Conservation (phyloP, 352 stramenopile genomes). For the Thraustochytrium striatum region DNA sequence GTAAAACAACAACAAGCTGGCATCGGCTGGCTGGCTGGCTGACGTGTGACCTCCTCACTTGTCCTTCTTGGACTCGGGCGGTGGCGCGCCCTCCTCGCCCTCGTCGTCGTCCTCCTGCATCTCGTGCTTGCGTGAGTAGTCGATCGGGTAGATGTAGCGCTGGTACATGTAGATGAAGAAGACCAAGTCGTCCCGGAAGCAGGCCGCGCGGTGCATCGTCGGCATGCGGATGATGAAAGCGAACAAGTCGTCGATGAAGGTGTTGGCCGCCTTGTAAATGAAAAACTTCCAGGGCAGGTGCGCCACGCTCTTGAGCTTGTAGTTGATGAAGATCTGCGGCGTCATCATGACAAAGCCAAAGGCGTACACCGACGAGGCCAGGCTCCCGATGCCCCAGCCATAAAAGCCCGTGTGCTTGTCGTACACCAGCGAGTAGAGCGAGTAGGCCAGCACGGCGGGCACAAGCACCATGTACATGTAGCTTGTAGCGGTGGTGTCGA, state of each 20-base stretch:
- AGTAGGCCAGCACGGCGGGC: constrained; percentile 85
- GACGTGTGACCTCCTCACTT: too few species aligned
- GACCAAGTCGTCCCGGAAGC: constrained; percentile 97
- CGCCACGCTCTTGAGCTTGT: constrained; percentile 90
- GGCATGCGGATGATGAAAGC: constrained; percentile 96
- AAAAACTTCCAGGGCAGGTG: constrained; percentile 92
- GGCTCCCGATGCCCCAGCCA: constrained; percentile 89
- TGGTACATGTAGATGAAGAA: constrained; percentile 99
- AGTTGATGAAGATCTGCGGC: constrained; percentile 96
- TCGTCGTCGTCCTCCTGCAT: background rate
- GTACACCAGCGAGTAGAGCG: constrained; percentile 86
- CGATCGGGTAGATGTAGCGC: constrained; percentile 90
- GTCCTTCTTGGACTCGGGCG: background rate
- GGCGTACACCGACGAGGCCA: constrained; percentile 95
- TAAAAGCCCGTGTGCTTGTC: constrained; percentile 93
- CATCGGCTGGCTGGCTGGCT: too few species aligned
- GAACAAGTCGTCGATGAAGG: constrained; percentile 95
- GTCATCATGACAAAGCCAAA: constrained; percentile 99
- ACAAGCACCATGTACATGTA: constrained; percentile 64
- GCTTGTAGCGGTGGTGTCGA: constrained; percentile 64
- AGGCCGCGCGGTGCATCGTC: constrained; percentile 93
- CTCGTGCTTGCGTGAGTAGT: constrained; percentile 83
- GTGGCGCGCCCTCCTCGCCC: background rate
- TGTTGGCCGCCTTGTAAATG: constrained; percentile 97
- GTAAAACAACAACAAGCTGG: too few species aligned